Base-by-base conservation (phyloP, 2,329 filamentous ascomycete species). In the Aureobasidium namibiae region DNA sequence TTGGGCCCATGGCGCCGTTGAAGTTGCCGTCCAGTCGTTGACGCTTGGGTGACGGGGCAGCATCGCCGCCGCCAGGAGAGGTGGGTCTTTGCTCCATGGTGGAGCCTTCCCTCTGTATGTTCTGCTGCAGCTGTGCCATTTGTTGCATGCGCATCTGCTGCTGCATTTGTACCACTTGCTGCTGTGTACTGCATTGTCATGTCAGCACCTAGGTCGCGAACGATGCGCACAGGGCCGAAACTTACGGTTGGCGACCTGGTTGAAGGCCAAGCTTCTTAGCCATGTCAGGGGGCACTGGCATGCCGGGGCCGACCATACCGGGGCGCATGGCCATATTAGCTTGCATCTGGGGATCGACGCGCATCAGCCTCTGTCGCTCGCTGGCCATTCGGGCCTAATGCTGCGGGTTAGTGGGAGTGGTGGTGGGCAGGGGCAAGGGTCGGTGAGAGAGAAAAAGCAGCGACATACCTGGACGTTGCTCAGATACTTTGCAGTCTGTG, bases 1-100 rank as follows among this genome's bases (percentile, higher is more conserved):
- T 90, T 59, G 85, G 83, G 75, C 88, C 87, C 54, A 57, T 57
- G 69, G 85, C 86, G 63, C 86, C 85, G 70, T 89, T 89, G 74
- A 90, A 90, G 10, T 81, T 80, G 68, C 87, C 85, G 64, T 92
- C 89, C 62, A 96, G 82, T 60, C 92, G 88, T 60, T 86, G 89
- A 68, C 92, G 84, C 78, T 97, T 97, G 1, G 92, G 92, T 33
- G 92, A 97, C 4, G 91, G 90, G 26, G 90, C 91, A 68, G 94
- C 94, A 56, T 96, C 92, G 58, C 85, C 86, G 31, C 41, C 53
- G 53, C 86, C 85, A 8, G 92, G 92, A 34, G 92, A 96, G 60
- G 87, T 85, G 29, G 90, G 87, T 61, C 91, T 84, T 63, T 75
- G 75, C 67, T 95, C 90, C 82, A 94, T 90, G 63, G 87, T 86